Conservation (phyloP, 306 rosid species). For the Fragaria iinumae region DNA sequence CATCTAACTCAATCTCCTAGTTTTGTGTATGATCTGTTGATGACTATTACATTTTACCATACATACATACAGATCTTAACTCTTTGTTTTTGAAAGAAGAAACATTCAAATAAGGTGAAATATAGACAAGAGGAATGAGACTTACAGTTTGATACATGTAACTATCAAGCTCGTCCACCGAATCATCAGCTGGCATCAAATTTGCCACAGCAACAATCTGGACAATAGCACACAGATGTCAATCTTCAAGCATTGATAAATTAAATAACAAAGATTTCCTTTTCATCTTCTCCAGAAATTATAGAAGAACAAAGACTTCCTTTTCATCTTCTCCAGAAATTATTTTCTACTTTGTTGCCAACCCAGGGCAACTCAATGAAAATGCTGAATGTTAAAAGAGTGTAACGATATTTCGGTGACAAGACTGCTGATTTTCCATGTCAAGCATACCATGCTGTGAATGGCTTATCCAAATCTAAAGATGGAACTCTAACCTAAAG, state of each 20-base stretch:
- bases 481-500: not conserved
- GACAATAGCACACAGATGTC: not conserved
- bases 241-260: not conserved
- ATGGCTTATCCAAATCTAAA: not conserved
- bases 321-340: too few relatives aligned
- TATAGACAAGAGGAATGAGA: constrained; percentile 6
- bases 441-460: not conserved
- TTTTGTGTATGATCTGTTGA: not conserved
- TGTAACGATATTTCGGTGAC: not conserved
- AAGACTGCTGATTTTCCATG: not conserved
- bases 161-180: constrained; percentile 90
- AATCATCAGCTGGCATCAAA: constrained; percentile 87
- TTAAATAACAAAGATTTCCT: not conserved
- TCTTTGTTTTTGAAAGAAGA: not conserved
- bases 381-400: not conserved
- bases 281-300: not conserved
- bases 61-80: not conserved
- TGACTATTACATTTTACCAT: not conserved
- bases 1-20: not conserved
- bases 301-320: too few relatives aligned
- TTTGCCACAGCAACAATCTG: constrained; percentile 96
- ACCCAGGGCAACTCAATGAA: not conserved
- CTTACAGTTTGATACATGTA: constrained; percentile 96
- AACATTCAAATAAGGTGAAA: not conserved
- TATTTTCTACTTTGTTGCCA: not conserved